Evolutionary conservation across 805 yeast genomes (phyloP), one percentile per base, ranked within the genome.

Genomic region (Maudiozyma bulderi): DNA sequence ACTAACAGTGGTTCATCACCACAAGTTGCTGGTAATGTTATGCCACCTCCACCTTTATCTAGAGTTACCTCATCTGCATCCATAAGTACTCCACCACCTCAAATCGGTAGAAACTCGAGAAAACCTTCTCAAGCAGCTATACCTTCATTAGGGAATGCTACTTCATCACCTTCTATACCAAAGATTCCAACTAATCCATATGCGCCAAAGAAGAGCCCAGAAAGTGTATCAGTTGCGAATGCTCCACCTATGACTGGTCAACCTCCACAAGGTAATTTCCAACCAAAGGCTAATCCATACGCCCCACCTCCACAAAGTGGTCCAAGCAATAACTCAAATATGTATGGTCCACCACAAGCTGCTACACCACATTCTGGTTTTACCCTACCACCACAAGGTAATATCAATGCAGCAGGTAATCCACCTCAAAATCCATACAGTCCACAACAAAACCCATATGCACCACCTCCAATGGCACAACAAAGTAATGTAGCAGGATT

Each of bases 41-140:
- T 28, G 26, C 45, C 54, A 8, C 47, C 51, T n/a, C 64, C 67
- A 31, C 63, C 66, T 20, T 44, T 61, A 5, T 53, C 64, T 3
- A 60, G 66, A 50, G 49, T 50, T 6, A 47, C 60, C 11, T 60
- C 67, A 3, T 46, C 52, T 8, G 54, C 55, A 8, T 51, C 60
- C 28, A 50, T 50, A 11, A 42, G 52, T 8, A 52, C 59, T 38
- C 58, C 61, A 32, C 61, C 60, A 33, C 60, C 65, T 35, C 51
- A 50, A n/a, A 31, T 37, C 7, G 14, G 28, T 40, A 33, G 39
- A 26, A 20, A n/a, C 15, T 44, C 48, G 13, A 48, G 48, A 48
- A 41, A 42, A 11, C 11, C 46, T 9, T 48, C 51, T 3, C 29
- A 32, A 2, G 43, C 15, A 13, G 14, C 45, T 10, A 35, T 51